Evolutionary conservation across 306 rosid genomes (phyloP), one percentile per base, ranked within the genome.

Genomic region (Chamaecrista fasciculata): DNA sequence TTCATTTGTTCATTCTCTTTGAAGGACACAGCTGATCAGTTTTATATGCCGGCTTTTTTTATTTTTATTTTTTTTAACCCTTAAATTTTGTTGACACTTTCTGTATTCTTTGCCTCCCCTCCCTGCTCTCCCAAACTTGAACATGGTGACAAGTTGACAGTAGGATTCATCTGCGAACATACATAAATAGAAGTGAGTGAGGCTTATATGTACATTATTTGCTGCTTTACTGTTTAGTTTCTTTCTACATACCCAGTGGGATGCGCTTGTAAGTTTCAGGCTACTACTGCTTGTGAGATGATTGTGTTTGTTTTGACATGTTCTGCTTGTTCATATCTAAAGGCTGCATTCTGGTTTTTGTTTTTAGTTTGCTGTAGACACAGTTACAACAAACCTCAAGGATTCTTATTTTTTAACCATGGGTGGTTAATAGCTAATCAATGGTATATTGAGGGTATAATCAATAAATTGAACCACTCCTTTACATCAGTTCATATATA

Each of bases 121-220:
- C 66, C 51, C 71, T 21, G 47, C 62, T 63, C 67, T 68, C 19
- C 70, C 76, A 53, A 62, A 44, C 64, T 47, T 49, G 64, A 28
- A 71, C n/a, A n/a, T n/a, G 81, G 61, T 57, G 36, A 55, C 59
- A 10, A 33, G 67, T 78, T 69, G 72, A 57, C 49, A 4, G 46
- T 49, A 16, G 62, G 67, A 55, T 36, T 67, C 63, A 15, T 62
- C 70, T 29, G 64, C 69, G 69, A 67, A 74, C 47, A 73, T 78
- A 48, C 66, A 67, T 73, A 23, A 66, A 65, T 67, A 58, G 66
- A 74, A 70, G 78, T 64, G 87, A 48, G 81, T 33, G 86, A 84
- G 74, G 67, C 74, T 82, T 70, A 70, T 67, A 11, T 83, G 89
- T 86, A 86, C 68, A 86, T 80, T 80, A 50, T 66, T 64, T 64